These are phyloP conservation scores for Allantophomopsis cytisporea DNA, from an alignment of 2,329 filamentous ascomycete species.

Conservation along the genomic window DNA sequence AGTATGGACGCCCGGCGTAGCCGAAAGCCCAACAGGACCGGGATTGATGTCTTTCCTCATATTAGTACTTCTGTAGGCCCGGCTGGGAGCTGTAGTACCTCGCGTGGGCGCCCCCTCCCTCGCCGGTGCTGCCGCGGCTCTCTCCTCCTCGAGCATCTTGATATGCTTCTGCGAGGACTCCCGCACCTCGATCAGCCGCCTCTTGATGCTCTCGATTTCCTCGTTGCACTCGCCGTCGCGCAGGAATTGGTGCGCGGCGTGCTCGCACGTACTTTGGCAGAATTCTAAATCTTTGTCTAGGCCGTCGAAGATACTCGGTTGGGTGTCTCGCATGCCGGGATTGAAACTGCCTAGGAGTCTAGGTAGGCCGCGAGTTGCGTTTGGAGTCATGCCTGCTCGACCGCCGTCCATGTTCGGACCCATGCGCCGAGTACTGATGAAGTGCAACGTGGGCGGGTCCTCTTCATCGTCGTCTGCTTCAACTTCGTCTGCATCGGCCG, in stretches of 20 bases:
- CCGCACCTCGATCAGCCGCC: slow-evolving; percentile 21
- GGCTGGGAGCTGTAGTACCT: too few species aligned
- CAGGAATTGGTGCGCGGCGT: slow-evolving; percentile 80
- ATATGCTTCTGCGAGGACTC: slow-evolving; percentile 10
- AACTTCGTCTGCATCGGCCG: not conserved
- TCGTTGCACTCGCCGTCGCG: slow-evolving; percentile 73
- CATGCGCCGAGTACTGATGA: slow-evolving; percentile 24
- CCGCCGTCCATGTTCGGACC: slow-evolving; percentile 16
- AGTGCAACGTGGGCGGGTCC: slow-evolving; percentile 20
- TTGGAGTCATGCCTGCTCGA: not conserved
- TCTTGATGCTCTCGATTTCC: slow-evolving; percentile 58
- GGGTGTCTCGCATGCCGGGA: slow-evolving; percentile 6
- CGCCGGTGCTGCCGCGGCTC: not conserved
- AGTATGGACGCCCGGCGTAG: too few species aligned
- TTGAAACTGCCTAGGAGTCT: slow-evolving; percentile 7
- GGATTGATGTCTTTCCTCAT: not conserved
- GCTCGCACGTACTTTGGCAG: slow-evolving; percentile 71
- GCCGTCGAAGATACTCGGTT: slow-evolving; percentile 40
- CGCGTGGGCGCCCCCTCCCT: too few species aligned
- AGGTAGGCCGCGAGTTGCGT: slow-evolving; percentile 1
- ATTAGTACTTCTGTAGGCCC: too few species aligned
- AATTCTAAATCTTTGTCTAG: slow-evolving; percentile 69
- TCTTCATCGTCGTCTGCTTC: slow-evolving; percentile 6
- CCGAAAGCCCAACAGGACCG: not conserved
- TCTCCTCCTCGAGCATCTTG: not conserved